Base-by-base conservation (phyloP, 805 yeast species). In the Candida suzukii region DNA sequence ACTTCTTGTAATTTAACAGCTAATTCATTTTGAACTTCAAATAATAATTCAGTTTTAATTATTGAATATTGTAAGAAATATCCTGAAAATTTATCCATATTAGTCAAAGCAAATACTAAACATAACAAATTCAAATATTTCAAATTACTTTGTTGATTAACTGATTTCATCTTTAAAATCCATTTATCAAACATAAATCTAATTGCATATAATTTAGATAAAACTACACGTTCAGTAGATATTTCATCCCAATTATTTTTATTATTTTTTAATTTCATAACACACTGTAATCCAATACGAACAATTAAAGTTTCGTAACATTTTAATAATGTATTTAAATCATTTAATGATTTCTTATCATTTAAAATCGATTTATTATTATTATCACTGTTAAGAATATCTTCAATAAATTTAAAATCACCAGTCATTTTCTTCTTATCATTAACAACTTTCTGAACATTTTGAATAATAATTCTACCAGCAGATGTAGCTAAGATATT, bases 401-500 rank as follows among this genome's bases (percentile, higher is more conserved):
- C 39, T 19, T 44, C 41, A 12, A 57, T 38, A 51, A 76, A 78
- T 2, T 56, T 53, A 39, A 75, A 67, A 22, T 73, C 70, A 13
- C 71, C 73, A 13, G 67, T 70, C 12, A 18, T 7, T 9, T 16
- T 21, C 53, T 70, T 67, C 43, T 74, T 75, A 41, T 65, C 60
- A 39, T 66, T 62, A 28, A 65, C 48, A 26, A 43, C 48, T 7
- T 55, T 52, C 39, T 66, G 56, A 21, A 71, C 70, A 43, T 67
- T 63, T 60, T 76, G 83, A 47, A 80, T 67, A 31, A 82, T 68
- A 21, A 93, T 78, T 60, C 91, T 80, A 43, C 96, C 97, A 44
- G 88, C 77, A 41, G 88, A 81, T 63, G 87, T 78, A 2, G 88
- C 84, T 48, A 90, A 71, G 35, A 90, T 83, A 55, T 80, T 88